A percentile compares a stretch with the other conserved stretches of the same genome.
Evolutionary conservation across 1,139 yeast species (phyloP).

Genomic region (Sugiyamaella grinbergsii): DNA sequence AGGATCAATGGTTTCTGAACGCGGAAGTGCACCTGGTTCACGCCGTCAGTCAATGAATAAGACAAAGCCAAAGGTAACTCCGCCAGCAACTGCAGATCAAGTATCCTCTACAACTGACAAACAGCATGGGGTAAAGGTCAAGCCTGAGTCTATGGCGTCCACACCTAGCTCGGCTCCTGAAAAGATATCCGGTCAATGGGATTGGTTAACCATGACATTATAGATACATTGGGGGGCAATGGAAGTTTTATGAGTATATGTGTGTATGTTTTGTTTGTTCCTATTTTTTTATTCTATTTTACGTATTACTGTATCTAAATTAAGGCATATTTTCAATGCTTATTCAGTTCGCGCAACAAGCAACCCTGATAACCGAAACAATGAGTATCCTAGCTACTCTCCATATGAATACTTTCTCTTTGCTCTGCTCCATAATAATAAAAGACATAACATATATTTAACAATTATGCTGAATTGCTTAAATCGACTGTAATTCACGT

Average conservation of each 20-base stretch:
- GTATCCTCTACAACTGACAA: constrained; percentile 1
- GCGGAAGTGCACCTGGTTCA: constrained; percentile 19
- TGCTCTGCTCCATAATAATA: too few relatives aligned
- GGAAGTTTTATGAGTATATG: constrained; percentile 7
- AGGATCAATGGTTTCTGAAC: constrained; percentile 24
- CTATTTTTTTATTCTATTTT: neutral
- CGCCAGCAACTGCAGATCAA: constrained; percentile 12
- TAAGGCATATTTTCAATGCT: neutral
- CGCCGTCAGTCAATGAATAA: constrained; percentile 21
- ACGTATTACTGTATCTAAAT: neutral
- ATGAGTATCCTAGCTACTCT: too few relatives aligned
- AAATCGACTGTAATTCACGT: too few relatives aligned
- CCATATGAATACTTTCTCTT: too few relatives aligned
- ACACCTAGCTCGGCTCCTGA: constrained; percentile 5
- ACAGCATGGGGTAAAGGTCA: neutral
- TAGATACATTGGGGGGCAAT: constrained; percentile 20
- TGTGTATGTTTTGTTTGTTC: constrained; percentile 1
- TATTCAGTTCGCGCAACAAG: too few relatives aligned
- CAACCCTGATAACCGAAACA: too few relatives aligned
- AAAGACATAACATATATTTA: too few relatives aligned
- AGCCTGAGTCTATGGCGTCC: neutral
- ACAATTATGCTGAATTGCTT: too few relatives aligned
- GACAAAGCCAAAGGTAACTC: constrained; percentile 14
- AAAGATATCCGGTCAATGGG: constrained; percentile 38
- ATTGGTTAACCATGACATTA: constrained; percentile 42